Evolutionary conservation across 139 green algal genomes (phyloP), one percentile per base, ranked within the genome.

Genomic region (Deuterostichococcus epilithicus): DNA sequence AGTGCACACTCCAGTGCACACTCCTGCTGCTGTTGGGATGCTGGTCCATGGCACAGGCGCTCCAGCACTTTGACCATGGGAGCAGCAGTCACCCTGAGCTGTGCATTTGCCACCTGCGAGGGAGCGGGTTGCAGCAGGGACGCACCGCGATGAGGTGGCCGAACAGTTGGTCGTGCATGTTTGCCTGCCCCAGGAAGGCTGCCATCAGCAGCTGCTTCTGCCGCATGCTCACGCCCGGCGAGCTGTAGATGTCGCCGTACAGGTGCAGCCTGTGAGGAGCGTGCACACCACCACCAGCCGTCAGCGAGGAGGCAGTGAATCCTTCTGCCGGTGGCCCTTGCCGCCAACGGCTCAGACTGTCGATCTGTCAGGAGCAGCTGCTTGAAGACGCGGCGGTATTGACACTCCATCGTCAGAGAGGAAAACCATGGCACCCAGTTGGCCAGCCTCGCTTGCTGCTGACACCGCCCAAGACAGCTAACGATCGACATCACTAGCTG

Each of bases 161-260:
- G 73, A 86, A 92, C 58, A 92, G 81, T 86, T 92, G 84, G 59
- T 91, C 86, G 18, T 74, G 82, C 88, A 92, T 92, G 78, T 82
- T 37, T 0, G 84, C 83, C 78, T 87, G 69, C 0, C 60, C 77
- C 25, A 92, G 81, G 76, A 87, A 88, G 26, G 80, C 76, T 20
- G 74, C 77, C 37, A 83, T 88, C 4, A 91, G 77, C 70, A 91
- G 68, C 85, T 92, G 83, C 78, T 90, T 90, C 45, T 82, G 76
- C 23, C 38, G 63, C 44, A 92, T 45, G 59, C 65, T 52, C 18
- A 91, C 30, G 1, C 86, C 88, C 20, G 88, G 88, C 30, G 66
- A 81, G 80, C 74, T 86, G 76, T 90, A 91, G 3, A 92, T 52
- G 76, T 92, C 86, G 25, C 88, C 88, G 73, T 92, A 92, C 47